Conservation (phyloP, 257 asterid genomes). For the Craterostigma plantagineum region DNA sequence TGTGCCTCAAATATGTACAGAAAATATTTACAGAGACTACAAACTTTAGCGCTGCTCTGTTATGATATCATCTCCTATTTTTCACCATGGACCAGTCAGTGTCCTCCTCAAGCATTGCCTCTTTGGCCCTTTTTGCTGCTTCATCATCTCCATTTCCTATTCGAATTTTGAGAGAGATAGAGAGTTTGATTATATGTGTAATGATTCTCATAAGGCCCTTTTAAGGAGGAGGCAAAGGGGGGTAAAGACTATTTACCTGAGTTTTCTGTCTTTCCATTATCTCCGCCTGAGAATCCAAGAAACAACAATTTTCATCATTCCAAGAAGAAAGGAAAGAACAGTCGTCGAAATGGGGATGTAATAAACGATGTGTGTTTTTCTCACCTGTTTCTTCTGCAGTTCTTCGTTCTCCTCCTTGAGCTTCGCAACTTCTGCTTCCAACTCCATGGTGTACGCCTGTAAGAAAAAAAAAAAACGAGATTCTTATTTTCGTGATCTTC, state of each 20-base stretch:
- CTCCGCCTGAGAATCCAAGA: slow-evolving; percentile 13
- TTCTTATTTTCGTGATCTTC: no score
- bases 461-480: no score
- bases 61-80: background rate
- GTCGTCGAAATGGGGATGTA: background rate
- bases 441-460: slow-evolving; percentile 69
- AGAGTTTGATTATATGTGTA: no score
- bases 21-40: slow-evolving; percentile 3
- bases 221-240: no score
- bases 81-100: slow-evolving; percentile 74
- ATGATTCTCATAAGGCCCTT: background rate
- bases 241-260: slow-evolving; percentile 24
- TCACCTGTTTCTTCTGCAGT: slow-evolving; percentile 58
- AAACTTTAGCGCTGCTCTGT: no score
- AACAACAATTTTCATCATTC: background rate
- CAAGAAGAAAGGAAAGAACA: background rate
- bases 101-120: slow-evolving; percentile 72
- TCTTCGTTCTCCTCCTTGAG: slow-evolving; percentile 74
- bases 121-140: slow-evolving; percentile 32
- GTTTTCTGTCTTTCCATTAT: slow-evolving; percentile 25
- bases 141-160: slow-evolving; percentile 63
- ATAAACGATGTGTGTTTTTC: background rate
- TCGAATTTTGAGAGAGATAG: background rate
- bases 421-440: slow-evolving; percentile 86
- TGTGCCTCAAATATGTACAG: no score